These are phyloP conservation scores for Xylaria bambusicola DNA, from an alignment of 495 filamentous ascomycete genomes.

Conservation along the genomic window DNA sequence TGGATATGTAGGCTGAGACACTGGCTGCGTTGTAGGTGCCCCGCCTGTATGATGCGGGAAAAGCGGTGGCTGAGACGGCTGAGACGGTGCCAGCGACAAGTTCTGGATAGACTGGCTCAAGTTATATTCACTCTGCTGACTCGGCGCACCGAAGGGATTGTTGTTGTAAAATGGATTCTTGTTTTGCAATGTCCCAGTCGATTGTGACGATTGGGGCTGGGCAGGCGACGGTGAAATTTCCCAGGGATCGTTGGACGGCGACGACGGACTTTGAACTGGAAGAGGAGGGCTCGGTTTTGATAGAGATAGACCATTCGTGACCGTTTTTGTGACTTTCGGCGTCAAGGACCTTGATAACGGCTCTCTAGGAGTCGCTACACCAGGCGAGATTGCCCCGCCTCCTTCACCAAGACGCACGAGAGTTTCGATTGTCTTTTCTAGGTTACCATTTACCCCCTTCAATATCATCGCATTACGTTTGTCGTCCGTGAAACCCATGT, in stretches of 20 bases:
- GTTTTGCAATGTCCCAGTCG: slow-evolving; percentile 56
- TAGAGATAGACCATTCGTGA: slow-evolving; percentile 28
- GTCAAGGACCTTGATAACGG: slow-evolving; percentile 47
- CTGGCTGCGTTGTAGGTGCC: slow-evolving; percentile 57
- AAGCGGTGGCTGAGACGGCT: slow-evolving; percentile 63
- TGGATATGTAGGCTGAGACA: slow-evolving; percentile 47
- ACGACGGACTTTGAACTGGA: slow-evolving; percentile 38
- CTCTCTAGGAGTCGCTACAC: slow-evolving; percentile 31
- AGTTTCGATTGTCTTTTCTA: slow-evolving; percentile 82
- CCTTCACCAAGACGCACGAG: slow-evolving; percentile 76
- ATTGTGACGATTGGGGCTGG: slow-evolving; percentile 58
- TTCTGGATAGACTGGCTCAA: slow-evolving; percentile 71
- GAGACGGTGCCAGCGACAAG: slow-evolving; percentile 64
- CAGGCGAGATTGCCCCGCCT: slow-evolving; percentile 45
- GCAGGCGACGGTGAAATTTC: slow-evolving; percentile 48
- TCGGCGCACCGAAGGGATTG: slow-evolving; percentile 53
- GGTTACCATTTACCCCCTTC: slow-evolving; percentile 75
- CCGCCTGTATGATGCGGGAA: slow-evolving; percentile 87
- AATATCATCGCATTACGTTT: slow-evolving; percentile 77
- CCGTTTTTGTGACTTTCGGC: slow-evolving; percentile 33
- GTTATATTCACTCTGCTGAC: slow-evolving; percentile 43
- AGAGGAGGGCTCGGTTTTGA: slow-evolving; percentile 30
- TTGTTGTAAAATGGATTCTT: slow-evolving; percentile 52
- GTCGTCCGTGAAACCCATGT: slow-evolving; percentile 93
- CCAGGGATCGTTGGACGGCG: slow-evolving; percentile 68